Percentiles rank a stretch among this genome's conserved stretches.
These are phyloP conservation scores for Zoysia pacifica DNA, from an alignment of 176 grass and related monocot species.

Conservation along the genomic window DNA sequence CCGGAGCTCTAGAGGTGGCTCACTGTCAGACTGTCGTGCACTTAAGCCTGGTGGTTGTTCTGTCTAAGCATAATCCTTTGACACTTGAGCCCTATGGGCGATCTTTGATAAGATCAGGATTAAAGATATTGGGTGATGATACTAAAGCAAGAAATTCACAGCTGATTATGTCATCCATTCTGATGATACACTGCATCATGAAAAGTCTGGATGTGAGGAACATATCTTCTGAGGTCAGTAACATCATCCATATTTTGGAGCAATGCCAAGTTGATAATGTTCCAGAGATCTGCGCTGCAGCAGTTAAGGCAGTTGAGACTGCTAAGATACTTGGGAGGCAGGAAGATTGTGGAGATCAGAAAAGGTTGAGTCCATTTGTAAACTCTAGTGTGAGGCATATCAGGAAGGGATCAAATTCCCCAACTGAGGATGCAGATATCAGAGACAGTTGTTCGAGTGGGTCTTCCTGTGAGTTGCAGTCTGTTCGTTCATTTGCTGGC, in stretches of 20 bases:
- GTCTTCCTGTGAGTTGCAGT: conserved; percentile 33
- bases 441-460: conserved; percentile 45
- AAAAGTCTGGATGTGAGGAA: conserved; percentile 48
- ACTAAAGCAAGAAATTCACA: conserved; percentile 27
- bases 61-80: conserved; percentile 44
- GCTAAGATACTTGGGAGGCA: conserved; percentile 40
- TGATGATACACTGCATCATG: conserved; percentile 68
- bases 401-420: conserved; percentile 40
- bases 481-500: conserved; percentile 29
- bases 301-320: conserved; percentile 50
- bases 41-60: conserved; percentile 55
- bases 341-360: conserved; percentile 20
- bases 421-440: conserved; percentile 34
- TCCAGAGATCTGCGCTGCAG: conserved; percentile 42
- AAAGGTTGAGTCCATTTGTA: conserved; percentile 36
- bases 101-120: conserved; percentile 66
- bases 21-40: conserved; percentile 49
- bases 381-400: conserved; percentile 25
- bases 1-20: conserved; percentile 54
- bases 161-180: conserved; percentile 51
- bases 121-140: conserved; percentile 48
- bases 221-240: conserved; percentile 68
- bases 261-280: conserved; percentile 25
- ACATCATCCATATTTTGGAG: conserved; percentile 50
- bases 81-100: conserved; percentile 69